Base-by-base conservation (phyloP, 1,284 basidiomycete species). In the Irpex rosettiformis region DNA sequence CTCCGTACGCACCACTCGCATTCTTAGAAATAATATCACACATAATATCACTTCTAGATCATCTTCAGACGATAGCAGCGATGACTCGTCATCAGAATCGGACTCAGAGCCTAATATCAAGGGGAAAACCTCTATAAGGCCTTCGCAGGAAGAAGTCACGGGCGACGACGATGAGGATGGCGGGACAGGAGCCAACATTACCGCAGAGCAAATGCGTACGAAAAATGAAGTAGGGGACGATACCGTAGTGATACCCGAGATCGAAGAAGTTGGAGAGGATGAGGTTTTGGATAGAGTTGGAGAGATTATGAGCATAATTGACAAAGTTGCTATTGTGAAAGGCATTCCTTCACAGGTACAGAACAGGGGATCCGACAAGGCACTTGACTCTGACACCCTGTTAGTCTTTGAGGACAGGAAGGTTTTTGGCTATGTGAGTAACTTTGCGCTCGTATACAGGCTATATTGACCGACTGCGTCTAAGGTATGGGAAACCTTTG, bases 401-500 rank as follows among this genome's bases (percentile, higher is more conserved):
- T 80, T 96, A 45, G 89, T 93, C 25, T 93, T 94, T 67, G 86
- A 88, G 22, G 91, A 96, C 69, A 77, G 91, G 57, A 88, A 82
- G 63, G 91, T 95, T 30, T 70, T 95, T 62, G 94, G 94, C 54
- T 85, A 89, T 70, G 93, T 93, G 70, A 71, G 88, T 79, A 28
- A 8, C 18, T 7, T 51, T 54, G 22, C 21, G 18, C 27, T n/a
- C 24, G 24, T 7, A 22, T 7, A 60, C 48, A 13, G 25, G 21
- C 3, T 11, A 3, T 48, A 18, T 7, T 3, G 2, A 52, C 4
- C 37, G 28, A 29, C 22, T 21, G 42, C 65, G 63, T 53, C 64
- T 58, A 63, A 94, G 91, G 77, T 96, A 52, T 92, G 87, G 66
- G 94, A 96, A 73, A 95, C 93, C 0, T 96, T 96, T 72, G 94